Conservation (phyloP, 768 basidiomycete species). For the Pisolithus microcarpus region DNA sequence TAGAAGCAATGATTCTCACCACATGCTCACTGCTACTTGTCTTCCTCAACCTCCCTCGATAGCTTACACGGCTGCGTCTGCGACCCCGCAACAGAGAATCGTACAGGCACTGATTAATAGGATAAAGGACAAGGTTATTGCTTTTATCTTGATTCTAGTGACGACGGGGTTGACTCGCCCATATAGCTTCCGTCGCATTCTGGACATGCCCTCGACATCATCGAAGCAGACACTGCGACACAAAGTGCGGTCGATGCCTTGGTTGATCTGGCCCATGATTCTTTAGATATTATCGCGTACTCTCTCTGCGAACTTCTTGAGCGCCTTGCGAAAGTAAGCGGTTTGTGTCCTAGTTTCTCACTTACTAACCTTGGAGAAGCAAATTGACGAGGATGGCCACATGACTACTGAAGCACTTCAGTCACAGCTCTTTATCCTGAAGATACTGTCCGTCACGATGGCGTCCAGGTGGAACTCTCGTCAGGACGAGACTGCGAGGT, state of each 20-base stretch:
- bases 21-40: conserved; percentile 27
- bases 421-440: conserved; percentile 80
- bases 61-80: conserved; percentile 31
- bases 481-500: conserved; percentile 34
- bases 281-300: conserved; percentile 74
- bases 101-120: conserved; percentile 74
- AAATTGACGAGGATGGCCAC: conserved; percentile 45
- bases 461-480: conserved; percentile 61
- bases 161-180: neutral
- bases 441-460: conserved; percentile 72
- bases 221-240: conserved; percentile 72
- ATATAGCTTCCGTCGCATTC: conserved; percentile 79
- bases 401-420: conserved; percentile 69
- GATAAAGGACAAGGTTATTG: conserved; percentile 68
- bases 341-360: neutral
- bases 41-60: conserved; percentile 28
- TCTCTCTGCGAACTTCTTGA: conserved; percentile 74
- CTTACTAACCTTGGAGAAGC: conserved; percentile 31
- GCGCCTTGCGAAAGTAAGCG: conserved; percentile 62
- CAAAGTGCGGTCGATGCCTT: conserved; percentile 73
- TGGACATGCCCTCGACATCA: conserved; percentile 59
- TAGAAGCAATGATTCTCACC: conserved; percentile 58
- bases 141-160: neutral
- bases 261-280: conserved; percentile 70
- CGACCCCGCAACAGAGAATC: conserved; percentile 74